Base-by-base conservation (phyloP, 768 basidiomycete genomes). In the Collybia sordida region DNA sequence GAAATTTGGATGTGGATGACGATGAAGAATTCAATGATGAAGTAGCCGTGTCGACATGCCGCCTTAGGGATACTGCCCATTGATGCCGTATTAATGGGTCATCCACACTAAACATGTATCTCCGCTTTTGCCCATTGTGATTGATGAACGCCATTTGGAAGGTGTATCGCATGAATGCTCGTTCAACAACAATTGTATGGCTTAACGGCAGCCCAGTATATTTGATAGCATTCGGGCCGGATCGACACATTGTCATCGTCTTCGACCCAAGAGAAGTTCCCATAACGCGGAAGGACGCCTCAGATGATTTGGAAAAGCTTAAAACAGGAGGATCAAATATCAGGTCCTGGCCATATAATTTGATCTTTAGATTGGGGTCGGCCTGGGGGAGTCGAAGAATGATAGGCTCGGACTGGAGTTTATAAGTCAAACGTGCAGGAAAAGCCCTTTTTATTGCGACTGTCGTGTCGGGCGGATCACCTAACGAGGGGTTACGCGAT, bases 151-250 rank as follows among this genome's bases (percentile, higher is more conserved):
- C 86, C 27, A 98, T 70, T 65, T 97, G 92, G 78, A 98, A 95
- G 0, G 95, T 97, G 64, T 98, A 90, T 51, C 86, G 83, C 96
- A 98, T 98, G 72, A 98, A 98, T 0, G 92, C 86, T 17, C 93
- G 86, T 63, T 96, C 93, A 52, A 96, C 85, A 18, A 80, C 75
- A 59, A 98, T 74, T 4, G 84, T 75, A 57, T 81, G 86, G 64
- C 86, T 92, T 47, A 88, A 72, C 14, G 93, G 89, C 25, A 98
- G 72, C 23, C 90, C 88, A 1, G 84, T 72, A 64, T 98, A 98
- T 48, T 82, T 75, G 39, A 87, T 76, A 2, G 95, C 92, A 65
- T 93, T 93, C 18, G 82, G 75, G 1, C 97, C 94, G 39, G 85
- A 80, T 41, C 93, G 83, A 64, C 86, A 78, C 78, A 98, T 86